These are phyloP conservation scores for Wallacemonas sp. DNA, from an alignment of 208 protist genomes.

Conservation along the genomic window DNA sequence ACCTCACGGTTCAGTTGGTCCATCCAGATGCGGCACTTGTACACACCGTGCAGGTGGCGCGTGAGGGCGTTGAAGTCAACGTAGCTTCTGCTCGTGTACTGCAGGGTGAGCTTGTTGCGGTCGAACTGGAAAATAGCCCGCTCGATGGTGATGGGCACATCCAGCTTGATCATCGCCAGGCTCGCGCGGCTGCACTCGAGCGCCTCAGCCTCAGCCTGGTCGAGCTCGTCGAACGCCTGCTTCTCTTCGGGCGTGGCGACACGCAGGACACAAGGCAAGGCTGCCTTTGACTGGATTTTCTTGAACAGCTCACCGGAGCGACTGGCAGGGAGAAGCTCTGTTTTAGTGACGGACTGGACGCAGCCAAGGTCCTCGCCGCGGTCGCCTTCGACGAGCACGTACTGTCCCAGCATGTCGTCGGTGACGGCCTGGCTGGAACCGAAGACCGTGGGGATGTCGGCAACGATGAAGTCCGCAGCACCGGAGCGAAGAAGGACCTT, in stretches of 20 bases:
- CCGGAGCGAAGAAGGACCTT: slow-evolving; percentile 48
- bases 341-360: slow-evolving; percentile 28
- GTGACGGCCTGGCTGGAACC: slow-evolving; percentile 21
- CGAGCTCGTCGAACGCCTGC: slow-evolving; percentile 30
- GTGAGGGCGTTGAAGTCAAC: slow-evolving; percentile 83
- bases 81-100: slow-evolving; percentile 72
- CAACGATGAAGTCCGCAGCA: slow-evolving; percentile 39
- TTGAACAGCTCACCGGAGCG: slow-evolving; percentile 18
- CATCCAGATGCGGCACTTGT: slow-evolving; percentile 91
- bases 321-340: neutral
- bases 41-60: slow-evolving; percentile 65
- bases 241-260: slow-evolving; percentile 49
- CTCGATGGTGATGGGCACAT: slow-evolving; percentile 63
- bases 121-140: slow-evolving; percentile 86
- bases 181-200: slow-evolving; percentile 52
- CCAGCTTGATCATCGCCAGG: slow-evolving; percentile 42
- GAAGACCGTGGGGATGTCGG: slow-evolving; percentile 51
- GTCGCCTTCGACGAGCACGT: slow-evolving; percentile 85
- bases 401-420: slow-evolving; percentile 39
- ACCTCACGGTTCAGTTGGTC: slow-evolving; percentile 80
- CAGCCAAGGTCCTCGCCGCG: slow-evolving; percentile 78
- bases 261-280: slow-evolving; percentile 45
- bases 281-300: neutral
- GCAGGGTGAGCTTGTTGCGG: slow-evolving; percentile 86
- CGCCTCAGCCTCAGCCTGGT: slow-evolving; percentile 52